Evolutionary conservation across 257 asterid species (phyloP).

Genomic region (Solanum ossicruentum): DNA sequence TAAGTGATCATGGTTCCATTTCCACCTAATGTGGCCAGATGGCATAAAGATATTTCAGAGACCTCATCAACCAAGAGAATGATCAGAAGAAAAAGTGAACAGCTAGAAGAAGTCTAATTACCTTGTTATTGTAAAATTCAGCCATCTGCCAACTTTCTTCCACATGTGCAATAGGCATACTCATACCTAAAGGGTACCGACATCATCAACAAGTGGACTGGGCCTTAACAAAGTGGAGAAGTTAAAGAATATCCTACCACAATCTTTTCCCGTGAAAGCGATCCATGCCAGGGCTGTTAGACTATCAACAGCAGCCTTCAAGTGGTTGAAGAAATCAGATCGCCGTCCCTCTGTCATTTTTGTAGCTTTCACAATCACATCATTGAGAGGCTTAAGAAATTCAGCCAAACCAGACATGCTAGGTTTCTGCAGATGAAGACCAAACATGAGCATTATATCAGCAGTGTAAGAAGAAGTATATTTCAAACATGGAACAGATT

Average conservation of each 20-base stretch:
- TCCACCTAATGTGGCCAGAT: background rate
- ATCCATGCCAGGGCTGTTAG: slow-evolving; percentile 83
- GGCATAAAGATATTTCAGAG: background rate
- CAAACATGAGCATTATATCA: background rate
- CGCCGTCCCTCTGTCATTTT: slow-evolving; percentile 75
- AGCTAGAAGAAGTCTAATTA: slow-evolving; percentile 3
- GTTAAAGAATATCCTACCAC: slow-evolving; percentile 36
- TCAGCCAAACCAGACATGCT: slow-evolving; percentile 64
- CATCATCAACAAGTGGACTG: background rate
- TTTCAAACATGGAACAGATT: background rate
- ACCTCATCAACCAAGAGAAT: background rate
- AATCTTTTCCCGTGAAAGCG: slow-evolving; percentile 84
- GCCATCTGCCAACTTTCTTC: slow-evolving; percentile 99
- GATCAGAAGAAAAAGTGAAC: background rate
- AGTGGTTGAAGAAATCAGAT: slow-evolving; percentile 72
- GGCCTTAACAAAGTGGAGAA: background rate
- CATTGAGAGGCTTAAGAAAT: slow-evolving; percentile 83
- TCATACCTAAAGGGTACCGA: slow-evolving; percentile 49
- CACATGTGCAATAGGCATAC: slow-evolving; percentile 95
- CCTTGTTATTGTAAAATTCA: slow-evolving; percentile 92
- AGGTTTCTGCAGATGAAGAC: slow-evolving; percentile 61
- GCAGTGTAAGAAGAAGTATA: background rate
- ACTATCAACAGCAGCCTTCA: slow-evolving; percentile 89
- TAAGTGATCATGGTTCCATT: background rate
- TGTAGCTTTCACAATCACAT: slow-evolving; percentile 57